These are phyloP conservation scores for Zymoseptoria crescenta DNA, from an alignment of 2,329 filamentous ascomycete genomes.

Conservation along the genomic window DNA sequence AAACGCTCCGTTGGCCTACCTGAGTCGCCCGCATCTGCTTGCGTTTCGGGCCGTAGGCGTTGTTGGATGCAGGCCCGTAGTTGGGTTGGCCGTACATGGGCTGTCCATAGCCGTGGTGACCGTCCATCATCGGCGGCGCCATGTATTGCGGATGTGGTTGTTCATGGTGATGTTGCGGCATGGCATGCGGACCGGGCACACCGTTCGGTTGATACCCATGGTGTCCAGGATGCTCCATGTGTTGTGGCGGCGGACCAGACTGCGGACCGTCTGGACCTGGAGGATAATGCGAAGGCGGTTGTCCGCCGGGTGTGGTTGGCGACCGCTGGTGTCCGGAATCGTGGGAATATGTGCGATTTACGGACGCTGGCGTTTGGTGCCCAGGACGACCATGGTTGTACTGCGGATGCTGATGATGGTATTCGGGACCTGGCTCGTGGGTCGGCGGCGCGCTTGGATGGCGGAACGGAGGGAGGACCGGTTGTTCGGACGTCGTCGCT, in stretches of 20 bases:
- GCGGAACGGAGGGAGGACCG: constrained; percentile 21
- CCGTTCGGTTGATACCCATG: constrained; percentile 27
- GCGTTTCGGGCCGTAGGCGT: constrained; percentile 21
- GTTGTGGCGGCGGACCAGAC: constrained; percentile 13
- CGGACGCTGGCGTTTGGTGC: constrained; percentile 29
- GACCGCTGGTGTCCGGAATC: constrained; percentile 27
- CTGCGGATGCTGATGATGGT: constrained; percentile 23
- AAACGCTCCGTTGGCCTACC: constrained; percentile 13
- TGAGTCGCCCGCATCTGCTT: constrained; percentile 32
- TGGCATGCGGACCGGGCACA: constrained; percentile 17
- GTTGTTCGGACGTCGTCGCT: constrained; percentile 18
- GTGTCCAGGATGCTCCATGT: constrained; percentile 26
- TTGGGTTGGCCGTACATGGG: constrained; percentile 17
- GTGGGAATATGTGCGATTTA: constrained; percentile 28
- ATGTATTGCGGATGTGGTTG: constrained; percentile 20
- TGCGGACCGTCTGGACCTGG: constrained; percentile 20
- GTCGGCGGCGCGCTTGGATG: constrained; percentile 18
- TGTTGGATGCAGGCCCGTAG: constrained; percentile 22
- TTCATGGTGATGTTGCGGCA: constrained; percentile 21
- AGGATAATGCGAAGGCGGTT: constrained; percentile 9
- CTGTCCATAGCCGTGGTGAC: constrained; percentile 20
- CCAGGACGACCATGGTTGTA: constrained; percentile 26
- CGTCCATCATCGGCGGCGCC: constrained; percentile 23
- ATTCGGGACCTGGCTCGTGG: constrained; percentile 17
- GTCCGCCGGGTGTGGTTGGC: constrained; percentile 29